Percentiles rank a stretch among this genome's conserved stretches.
Conservation (phyloP, 257 asterid species). For the Echium plantagineum region DNA sequence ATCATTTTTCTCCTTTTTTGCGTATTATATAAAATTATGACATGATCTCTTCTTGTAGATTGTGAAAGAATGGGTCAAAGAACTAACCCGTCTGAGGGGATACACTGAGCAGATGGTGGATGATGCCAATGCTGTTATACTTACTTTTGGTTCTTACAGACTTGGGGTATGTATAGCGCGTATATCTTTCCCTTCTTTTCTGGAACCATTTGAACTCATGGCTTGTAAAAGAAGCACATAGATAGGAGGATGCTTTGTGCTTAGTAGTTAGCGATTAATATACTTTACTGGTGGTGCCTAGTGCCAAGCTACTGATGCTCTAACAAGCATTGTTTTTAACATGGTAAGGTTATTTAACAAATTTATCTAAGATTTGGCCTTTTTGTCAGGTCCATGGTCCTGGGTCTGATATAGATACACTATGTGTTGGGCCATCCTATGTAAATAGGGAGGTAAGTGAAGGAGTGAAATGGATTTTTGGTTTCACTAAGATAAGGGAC, state of each 20-base stretch:
- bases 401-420: slow-evolving; percentile 60
- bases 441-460: slow-evolving; percentile 43
- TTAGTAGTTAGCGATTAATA: background rate
- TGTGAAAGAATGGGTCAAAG: slow-evolving; percentile 33
- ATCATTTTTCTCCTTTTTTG: background rate
- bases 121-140: slow-evolving; percentile 81
- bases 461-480: background rate
- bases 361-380: background rate
- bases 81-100: slow-evolving; percentile 20
- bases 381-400: slow-evolving; percentile 54
- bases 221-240: background rate
- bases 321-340: slow-evolving; percentile 6
- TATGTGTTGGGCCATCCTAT: slow-evolving; percentile 63
- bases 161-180: slow-evolving; percentile 60
- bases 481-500: background rate
- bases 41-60: slow-evolving; percentile 12
- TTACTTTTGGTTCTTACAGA: slow-evolving; percentile 95
- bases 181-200: slow-evolving; percentile 3
- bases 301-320: slow-evolving; percentile 32
- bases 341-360: background rate
- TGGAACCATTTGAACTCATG: background rate
- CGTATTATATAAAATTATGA: background rate
- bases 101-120: slow-evolving; percentile 49
- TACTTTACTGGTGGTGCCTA: slow-evolving; percentile 3
- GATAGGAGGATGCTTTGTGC: background rate